Evolutionary conservation across 805 yeast species (phyloP), one percentile per base, ranked within the genome.

Genomic region (Wickerhamiella allomyrinae): DNA sequence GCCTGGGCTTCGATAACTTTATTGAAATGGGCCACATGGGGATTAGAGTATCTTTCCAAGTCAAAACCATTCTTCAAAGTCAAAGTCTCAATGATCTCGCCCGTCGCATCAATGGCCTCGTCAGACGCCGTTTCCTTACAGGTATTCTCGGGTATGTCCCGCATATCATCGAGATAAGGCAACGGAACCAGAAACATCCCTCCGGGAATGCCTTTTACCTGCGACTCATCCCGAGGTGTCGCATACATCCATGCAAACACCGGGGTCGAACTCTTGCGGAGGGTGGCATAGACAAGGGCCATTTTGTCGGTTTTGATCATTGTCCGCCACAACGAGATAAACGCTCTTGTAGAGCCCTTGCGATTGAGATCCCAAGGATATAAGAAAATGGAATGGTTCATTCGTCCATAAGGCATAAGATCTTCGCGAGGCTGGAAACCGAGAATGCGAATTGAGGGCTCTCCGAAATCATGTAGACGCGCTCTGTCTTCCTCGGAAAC

Each of bases 131-230:
- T 49, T 20, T 56, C 45, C 10, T 41, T 40, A 5, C 48, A 27
- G 44, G 43, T 37, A 31, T 21, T 41, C 44, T 59, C 60, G 0
- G 96, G 95, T 3, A 74, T 57, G 25, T 71, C 67, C 40, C 96
- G 65, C 3, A 85, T 59, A 55, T 84, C 89, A 49, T 85, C 93
- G 13, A 73, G 60, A 66, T 72, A 80, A 1, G 97, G 95, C 19
- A 82, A 51, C 23, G 69, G 67, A 7, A 80, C 67, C 43, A 86
- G 57, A 39, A 78, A 75, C 47, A 89, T 72, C 0, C 95, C 95
- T 43, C 80, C 76, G 0, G 39, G 39, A 22, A 22, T n/a, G n/a
- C 40, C 48, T 7, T 41, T 34, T n/a, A 52, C 59, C 20, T 39
- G 45, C 13, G 40, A 39, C 7, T 48, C 51, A 0, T 80, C 71